A percentile compares a stretch with the other conserved stretches of the same genome.
Evolutionary conservation across 257 asterid species (phyloP).

Genomic region (Jaltomata sinuosa): DNA sequence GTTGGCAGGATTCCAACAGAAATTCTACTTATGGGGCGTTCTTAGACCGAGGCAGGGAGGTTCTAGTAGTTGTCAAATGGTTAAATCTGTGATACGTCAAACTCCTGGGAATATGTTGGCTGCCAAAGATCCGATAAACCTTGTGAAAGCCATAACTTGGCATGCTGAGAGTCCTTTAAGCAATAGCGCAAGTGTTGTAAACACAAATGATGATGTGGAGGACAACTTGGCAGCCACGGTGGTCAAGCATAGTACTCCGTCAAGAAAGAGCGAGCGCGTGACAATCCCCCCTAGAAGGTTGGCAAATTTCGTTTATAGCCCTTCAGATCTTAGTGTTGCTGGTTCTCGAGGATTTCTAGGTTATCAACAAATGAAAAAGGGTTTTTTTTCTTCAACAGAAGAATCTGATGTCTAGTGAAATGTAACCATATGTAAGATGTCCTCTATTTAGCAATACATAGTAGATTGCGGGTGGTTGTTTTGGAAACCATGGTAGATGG

Average conservation of each 20-base stretch:
- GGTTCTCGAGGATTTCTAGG: not conserved
- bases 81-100: too few relatives aligned
- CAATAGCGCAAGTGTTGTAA: too few relatives aligned
- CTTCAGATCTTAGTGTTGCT: not conserved
- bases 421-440: not conserved
- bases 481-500: not conserved
- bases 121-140: too few relatives aligned
- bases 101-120: too few relatives aligned
- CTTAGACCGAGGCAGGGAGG: slow-evolving; percentile 32
- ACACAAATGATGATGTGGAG: too few relatives aligned
- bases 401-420: not conserved
- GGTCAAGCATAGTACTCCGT: too few relatives aligned
- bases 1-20: slow-evolving; percentile 45
- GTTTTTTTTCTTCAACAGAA: not conserved
- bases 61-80: not conserved
- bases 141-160: too few relatives aligned
- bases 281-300: too few relatives aligned
- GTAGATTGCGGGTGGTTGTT: not conserved
- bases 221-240: too few relatives aligned
- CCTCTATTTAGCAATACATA: not conserved
- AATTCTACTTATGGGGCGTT: slow-evolving; percentile 74
- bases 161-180: too few relatives aligned
- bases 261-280: too few relatives aligned
- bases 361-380: not conserved
- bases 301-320: too few relatives aligned